A percentile compares a stretch with the other conserved stretches of the same genome.
Conservation (phyloP, 176 grass and related monocot species). For the Bonia amplexicaulis region DNA sequence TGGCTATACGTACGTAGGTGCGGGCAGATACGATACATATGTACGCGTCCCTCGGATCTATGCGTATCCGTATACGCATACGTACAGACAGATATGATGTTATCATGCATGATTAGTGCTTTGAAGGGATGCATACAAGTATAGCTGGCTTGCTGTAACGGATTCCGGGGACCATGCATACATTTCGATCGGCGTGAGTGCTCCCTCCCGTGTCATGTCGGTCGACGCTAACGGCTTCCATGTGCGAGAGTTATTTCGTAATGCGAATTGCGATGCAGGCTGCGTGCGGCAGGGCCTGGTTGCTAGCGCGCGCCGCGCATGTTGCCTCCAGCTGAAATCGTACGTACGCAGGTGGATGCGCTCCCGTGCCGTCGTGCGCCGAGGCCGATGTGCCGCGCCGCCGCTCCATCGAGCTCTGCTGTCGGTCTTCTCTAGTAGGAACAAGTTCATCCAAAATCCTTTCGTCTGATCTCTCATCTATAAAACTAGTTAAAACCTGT, state of each 20-base stretch:
- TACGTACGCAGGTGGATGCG: not conserved
- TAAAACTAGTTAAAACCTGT: too few species aligned
- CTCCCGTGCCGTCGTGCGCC: not conserved
- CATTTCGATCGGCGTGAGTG: not conserved
- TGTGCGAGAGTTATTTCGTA: constrained; percentile 29
- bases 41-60: not conserved
- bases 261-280: not conserved
- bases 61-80: not conserved
- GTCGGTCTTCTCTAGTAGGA: not conserved
- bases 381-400: too few species aligned
- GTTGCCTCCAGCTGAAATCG: not conserved
- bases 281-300: not conserved
- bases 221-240: constrained; percentile 30
- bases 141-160: constrained; percentile 25
- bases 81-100: not conserved
- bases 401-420: not conserved
- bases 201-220: not conserved
- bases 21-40: not conserved
- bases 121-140: not conserved
- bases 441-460: too few species aligned
- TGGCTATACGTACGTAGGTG: not conserved
- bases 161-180: constrained; percentile 28
- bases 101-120: not conserved
- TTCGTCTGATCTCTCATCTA: too few species aligned
- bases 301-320: not conserved